Conservation (phyloP, 805 yeast genomes). For the Scheffersomyces coipomensis region DNA sequence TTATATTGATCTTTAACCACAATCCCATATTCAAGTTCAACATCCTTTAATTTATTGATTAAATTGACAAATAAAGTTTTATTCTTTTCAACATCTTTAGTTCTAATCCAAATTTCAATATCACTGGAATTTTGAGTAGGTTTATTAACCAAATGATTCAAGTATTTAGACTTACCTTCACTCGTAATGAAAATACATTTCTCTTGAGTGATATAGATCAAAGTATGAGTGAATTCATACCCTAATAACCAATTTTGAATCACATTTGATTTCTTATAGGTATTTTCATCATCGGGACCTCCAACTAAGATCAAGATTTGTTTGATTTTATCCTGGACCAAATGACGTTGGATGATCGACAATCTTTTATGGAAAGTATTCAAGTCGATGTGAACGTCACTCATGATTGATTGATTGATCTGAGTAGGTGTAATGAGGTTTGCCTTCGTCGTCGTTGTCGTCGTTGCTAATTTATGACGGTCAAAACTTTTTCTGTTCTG, state of each 20-base stretch:
- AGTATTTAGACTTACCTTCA: conserved; percentile 79
- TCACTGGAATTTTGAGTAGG: conserved; percentile 41
- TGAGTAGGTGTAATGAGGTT: no score
- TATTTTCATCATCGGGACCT: conserved; percentile 82
- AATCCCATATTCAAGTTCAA: conserved; percentile 51
- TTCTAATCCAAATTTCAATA: conserved; percentile 65
- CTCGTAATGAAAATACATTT: conserved; percentile 71
- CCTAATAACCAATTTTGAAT: conserved; percentile 91
- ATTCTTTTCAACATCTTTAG: conserved; percentile 79
- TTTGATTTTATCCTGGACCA: conserved; percentile 19
- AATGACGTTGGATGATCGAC: conserved; percentile 34
- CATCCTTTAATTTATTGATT: conserved; percentile 42
- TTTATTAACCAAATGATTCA: conserved; percentile 52
- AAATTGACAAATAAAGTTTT: conserved; percentile 62
- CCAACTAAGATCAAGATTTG: conserved; percentile 68
- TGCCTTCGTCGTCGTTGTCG: no score
- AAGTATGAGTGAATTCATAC: conserved; percentile 94
- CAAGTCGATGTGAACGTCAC: conserved; percentile 58
- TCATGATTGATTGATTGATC: no score
- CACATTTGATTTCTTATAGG: conserved; percentile 83
- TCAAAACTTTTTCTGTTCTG: no score
- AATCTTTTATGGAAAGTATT: conserved; percentile 53
- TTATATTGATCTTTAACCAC: conserved; percentile 73
- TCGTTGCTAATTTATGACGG: no score
- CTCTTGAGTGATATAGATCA: conserved; percentile 59